These are phyloP conservation scores for Penicillium atrosanguineum DNA, from an alignment of 495 filamentous ascomycete genomes.

Conservation along the genomic window DNA sequence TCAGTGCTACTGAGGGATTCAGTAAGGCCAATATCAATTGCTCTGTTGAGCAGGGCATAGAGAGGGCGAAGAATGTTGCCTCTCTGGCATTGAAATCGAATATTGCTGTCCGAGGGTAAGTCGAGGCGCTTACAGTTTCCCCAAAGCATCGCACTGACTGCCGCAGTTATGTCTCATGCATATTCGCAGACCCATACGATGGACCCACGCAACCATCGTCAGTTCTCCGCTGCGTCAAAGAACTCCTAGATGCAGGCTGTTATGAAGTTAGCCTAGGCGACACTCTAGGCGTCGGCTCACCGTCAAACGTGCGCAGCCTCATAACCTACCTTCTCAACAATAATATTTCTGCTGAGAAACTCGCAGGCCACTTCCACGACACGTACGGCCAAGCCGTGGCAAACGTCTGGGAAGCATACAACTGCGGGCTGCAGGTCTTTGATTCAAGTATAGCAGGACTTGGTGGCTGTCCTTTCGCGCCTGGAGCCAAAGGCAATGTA, in stretches of 20 bases:
- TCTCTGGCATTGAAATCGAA: conserved; percentile 14
- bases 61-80: conserved; percentile 25
- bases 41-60: conserved; percentile 31
- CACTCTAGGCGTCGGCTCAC: conserved; percentile 40
- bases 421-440: conserved; percentile 39
- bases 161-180: conserved; percentile 43
- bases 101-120: conserved; percentile 40
- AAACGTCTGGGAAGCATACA: conserved; percentile 44
- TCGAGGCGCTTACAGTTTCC: background rate
- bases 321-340: conserved; percentile 25
- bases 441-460: conserved; percentile 45
- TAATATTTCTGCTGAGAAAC: conserved; percentile 21
- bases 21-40: conserved; percentile 47
- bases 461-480: conserved; percentile 47
- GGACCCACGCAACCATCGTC: conserved; percentile 28
- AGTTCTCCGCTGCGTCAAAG: conserved; percentile 31
- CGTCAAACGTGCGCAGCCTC: conserved; percentile 26
- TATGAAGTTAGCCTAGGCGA: conserved; percentile 49
- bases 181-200: conserved; percentile 42
- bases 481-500: conserved; percentile 47
- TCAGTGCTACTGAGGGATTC: conserved; percentile 44
- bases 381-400: conserved; percentile 43
- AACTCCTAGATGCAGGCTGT: conserved; percentile 37
- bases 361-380: conserved; percentile 50
- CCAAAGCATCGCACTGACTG: background rate